Percentiles rank a stretch among this genome's conserved stretches.
These are phyloP conservation scores for Leucocoprinus birnbaumii DNA, from an alignment of 768 basidiomycete genomes.

Conservation along the genomic window DNA sequence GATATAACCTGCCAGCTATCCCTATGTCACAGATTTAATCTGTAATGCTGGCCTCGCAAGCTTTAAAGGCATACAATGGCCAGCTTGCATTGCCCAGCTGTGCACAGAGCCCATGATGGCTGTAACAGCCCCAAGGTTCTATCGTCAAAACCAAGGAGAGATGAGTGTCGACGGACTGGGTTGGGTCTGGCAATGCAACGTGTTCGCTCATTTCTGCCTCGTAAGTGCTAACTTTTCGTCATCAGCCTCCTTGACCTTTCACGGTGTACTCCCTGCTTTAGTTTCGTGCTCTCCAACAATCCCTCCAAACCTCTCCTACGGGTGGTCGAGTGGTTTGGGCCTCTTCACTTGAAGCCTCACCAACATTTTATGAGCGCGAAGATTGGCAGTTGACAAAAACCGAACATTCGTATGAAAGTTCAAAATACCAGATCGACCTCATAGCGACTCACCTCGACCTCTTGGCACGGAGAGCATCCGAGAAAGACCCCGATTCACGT, in stretches of 20 bases:
- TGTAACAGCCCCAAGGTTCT: constrained; percentile 53
- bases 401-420: constrained; percentile 60
- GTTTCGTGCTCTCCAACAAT: constrained; percentile 60
- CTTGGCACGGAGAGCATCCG: constrained; percentile 23
- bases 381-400: constrained; percentile 75
- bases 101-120: constrained; percentile 38
- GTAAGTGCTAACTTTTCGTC: constrained; percentile 38
- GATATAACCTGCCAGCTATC: constrained; percentile 45
- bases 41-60: constrained; percentile 76
- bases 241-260: neutral
- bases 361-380: constrained; percentile 49
- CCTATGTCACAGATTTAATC: constrained; percentile 78
- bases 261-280: constrained; percentile 23
- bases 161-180: constrained; percentile 69
- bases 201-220: constrained; percentile 78
- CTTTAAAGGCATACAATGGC: constrained; percentile 54
- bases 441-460: constrained; percentile 54
- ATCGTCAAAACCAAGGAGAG: constrained; percentile 56
- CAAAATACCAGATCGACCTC: constrained; percentile 79
- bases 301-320: constrained; percentile 44
- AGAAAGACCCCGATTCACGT: constrained; percentile 10
- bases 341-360: constrained; percentile 65
- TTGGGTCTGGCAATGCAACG: constrained; percentile 81
- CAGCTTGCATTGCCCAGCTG: constrained; percentile 43
- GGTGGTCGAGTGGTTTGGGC: constrained; percentile 75